Evolutionary conservation across 2,329 filamentous ascomycete species (phyloP), one percentile per base, ranked within the genome.

Genomic region (Coniella vitis): DNA sequence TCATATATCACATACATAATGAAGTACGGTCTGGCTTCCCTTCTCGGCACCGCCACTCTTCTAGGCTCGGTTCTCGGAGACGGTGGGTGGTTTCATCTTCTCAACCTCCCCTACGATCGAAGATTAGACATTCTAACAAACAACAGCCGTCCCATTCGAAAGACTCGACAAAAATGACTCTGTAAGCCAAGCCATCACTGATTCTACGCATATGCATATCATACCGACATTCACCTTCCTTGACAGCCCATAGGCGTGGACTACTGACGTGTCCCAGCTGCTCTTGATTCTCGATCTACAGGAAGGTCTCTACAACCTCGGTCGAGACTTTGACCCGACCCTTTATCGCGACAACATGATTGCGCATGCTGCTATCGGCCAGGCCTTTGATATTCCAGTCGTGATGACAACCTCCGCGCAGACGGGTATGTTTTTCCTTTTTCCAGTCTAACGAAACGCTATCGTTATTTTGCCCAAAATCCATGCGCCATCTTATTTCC

Each of bases 331-430:
- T 60, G 75, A 83, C 49, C 69, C 80, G 12, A 78, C 74, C 9
- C 72, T 83, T 32, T 90, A 79, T 71, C 74, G 76, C 53, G 77
- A 84, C 61, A 79, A 79, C 63, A 79, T 88, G 54, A 67, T 86
- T 37, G 84, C 81, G 1, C 85, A 88, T 56, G 76, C 84, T 16
- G 76, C 76, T 5, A 62, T 88, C 2, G 84, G 78, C 48, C 76
- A 81, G 47, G 66, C 81, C 47, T 90, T 89, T 59, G 66, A 82
- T 58, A 62, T 87, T 3, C 85, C 86, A 4, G 78, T 84, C 5
- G 71, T 90, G 51, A 64, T 90, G 69, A 86, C 83, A 9, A 85
- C 81, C 4, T 88, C 84, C 7, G 81, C 83, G 4, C 75, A 88
- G 57, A 68, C 64, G 37, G 72, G 70, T 40, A 16, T 20, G 37